These are phyloP conservation scores for Rhododendron williamsianum DNA, from an alignment of 148 eudicot species.

Conservation along the genomic window DNA sequence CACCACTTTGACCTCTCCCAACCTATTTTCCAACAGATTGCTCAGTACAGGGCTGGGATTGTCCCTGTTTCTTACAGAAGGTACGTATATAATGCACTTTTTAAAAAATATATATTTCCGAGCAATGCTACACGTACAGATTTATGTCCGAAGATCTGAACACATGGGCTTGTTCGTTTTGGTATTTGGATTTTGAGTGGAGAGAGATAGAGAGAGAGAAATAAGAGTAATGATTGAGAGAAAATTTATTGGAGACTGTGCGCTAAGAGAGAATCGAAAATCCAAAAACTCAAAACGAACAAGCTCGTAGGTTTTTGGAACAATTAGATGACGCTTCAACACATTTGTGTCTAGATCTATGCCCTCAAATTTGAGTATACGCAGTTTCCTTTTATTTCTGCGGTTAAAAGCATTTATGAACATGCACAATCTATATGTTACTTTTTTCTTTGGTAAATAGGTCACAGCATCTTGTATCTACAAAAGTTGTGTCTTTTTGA, in stretches of 20 bases:
- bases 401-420: background rate
- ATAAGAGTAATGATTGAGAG: no score
- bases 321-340: background rate
- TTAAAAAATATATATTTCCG: background rate
- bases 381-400: background rate
- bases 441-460: background rate
- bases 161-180: background rate
- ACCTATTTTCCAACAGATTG: conserved; percentile 59
- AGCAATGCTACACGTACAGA: background rate
- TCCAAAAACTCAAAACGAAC: no score
- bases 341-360: background rate
- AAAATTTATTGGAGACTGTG: no score
- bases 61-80: conserved; percentile 62
- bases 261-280: no score
- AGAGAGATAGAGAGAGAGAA: no score
- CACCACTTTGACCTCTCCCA: conserved; percentile 66
- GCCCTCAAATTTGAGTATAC: background rate
- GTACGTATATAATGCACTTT: conserved; percentile 32
- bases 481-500: background rate
- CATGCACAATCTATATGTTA: background rate
- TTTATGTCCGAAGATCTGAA: background rate
- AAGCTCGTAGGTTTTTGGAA: background rate
- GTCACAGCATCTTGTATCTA: background rate
- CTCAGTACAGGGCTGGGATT: conserved; percentile 54
- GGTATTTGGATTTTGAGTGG: no score